Base-by-base conservation (phyloP, 805 yeast species). In the Suhomyces tanzawaensis region DNA sequence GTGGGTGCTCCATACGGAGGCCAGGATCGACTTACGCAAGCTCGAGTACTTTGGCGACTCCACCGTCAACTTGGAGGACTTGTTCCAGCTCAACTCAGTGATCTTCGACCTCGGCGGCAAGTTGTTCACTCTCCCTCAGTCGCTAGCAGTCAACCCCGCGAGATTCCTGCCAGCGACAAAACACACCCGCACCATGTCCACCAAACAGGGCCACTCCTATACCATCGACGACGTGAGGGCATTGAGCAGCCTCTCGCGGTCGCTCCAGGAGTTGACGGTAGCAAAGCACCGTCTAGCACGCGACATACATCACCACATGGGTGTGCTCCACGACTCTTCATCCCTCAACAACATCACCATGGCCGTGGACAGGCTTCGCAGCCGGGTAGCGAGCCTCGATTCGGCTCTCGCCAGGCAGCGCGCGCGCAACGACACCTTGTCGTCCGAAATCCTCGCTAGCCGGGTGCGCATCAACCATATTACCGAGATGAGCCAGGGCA, bases 161-260 rank as follows among this genome's bases (percentile, higher is more conserved):
- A 34, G 15, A 31, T n/a, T 33, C 32, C 36, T 36, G 19, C 7
- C 19, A 8, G n/a, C 8, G 9, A 16, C 7, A n/a, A 16, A 15
- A 5, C 16, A 29, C 7, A 5, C 21, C 14, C 29, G 33, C 11
- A 16, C 23, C 7, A 21, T 25, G 25, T 28, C 36, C 5, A 27
- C 19, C 18, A 31, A 32, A 19, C 34, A 21, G 8, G 9, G n/a
- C 12, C 14, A 29, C 2, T 57, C 66, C 3, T 64, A 64, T 39
- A 42, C 53, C 4, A 60, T 60, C 39, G 68, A 63, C 36, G 32
- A 51, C 7, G 52, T 63, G n/a, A 37, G 70, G 29, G 46, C 61
- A 1, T 34, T 62, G 7, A 48, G 47, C 31, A 57, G 52, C 29
- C 40, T 62, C n/a, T 36, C 47, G 12, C 44, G 45, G 16, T 55